Evolutionary conservation across 2,329 filamentous ascomycete genomes (phyloP).

Genomic region (Alternaria consortialis): DNA sequence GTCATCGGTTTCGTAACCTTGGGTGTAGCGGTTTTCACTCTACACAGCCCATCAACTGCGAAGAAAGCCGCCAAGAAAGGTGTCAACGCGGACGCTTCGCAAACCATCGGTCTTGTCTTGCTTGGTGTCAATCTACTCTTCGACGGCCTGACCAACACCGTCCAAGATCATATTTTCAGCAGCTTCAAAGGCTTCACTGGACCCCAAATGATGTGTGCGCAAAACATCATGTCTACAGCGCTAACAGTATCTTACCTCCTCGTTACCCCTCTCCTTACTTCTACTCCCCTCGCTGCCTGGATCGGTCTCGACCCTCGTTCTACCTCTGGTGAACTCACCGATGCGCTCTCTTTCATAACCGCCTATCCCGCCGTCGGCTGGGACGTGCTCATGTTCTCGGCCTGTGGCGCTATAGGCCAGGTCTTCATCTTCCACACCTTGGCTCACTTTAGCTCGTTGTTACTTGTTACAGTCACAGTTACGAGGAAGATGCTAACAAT

Average conservation of each 20-base stretch:
- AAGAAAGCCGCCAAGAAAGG: constrained; percentile 51
- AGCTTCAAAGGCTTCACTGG: constrained; percentile 81
- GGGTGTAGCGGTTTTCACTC: constrained; percentile 93
- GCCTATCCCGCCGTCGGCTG: constrained; percentile 82
- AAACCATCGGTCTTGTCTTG: constrained; percentile 81
- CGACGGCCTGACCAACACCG: constrained; percentile 94
- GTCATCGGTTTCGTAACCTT: constrained; percentile 91
- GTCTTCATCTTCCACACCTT: constrained; percentile 97
- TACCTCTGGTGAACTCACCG: constrained; percentile 71
- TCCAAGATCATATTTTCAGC: constrained; percentile 92
- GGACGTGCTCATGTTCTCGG: constrained; percentile 88
- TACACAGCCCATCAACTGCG: constrained; percentile 70
- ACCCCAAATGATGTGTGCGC: constrained; percentile 99
- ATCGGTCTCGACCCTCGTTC: constrained; percentile 50
- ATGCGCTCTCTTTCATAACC: constrained; percentile 82
- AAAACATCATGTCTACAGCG: constrained; percentile 85
- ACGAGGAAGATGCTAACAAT: constrained; percentile 99
- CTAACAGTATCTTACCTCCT: constrained; percentile 81
- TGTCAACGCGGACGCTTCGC: constrained; percentile 70
- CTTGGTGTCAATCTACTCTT: constrained; percentile 91
- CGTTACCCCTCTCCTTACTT: constrained; percentile 79
- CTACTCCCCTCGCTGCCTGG: constrained; percentile 58
- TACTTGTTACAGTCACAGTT: constrained; percentile 95
- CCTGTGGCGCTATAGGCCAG: constrained; percentile 91
- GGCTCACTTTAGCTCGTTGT: constrained; percentile 85